Evolutionary conservation across 768 basidiomycete genomes (phyloP), one percentile per base, ranked within the genome.

Genomic region (Suillus brevipes): DNA sequence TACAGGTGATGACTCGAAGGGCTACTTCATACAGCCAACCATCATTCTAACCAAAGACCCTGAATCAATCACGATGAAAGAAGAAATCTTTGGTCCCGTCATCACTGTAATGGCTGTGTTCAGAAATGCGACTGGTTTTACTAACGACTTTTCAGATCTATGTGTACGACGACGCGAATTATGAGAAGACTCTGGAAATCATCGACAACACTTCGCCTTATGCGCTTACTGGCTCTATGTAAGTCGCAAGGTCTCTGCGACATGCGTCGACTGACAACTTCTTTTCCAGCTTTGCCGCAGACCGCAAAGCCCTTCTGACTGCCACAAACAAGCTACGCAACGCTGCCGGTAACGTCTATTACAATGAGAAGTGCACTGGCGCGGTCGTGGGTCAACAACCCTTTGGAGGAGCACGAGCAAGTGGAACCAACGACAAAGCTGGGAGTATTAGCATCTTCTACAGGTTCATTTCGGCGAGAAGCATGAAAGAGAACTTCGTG

Each of bases 331-430:
- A 84, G 62, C 85, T 99, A 52, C 90, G 95, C 63, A 91, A 97
- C 79, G 84, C 95, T 1, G 94, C 97, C 4, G 97, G 97, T 3
- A 99, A 98, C 77, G 88, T 97, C 63, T 99, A 99, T 82, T 94
- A 95, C 80, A 98, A 98, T 77, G 96, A 98, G 71, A 96, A 97
- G 78, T 99, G 95, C 78, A 99, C 97, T 2, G 95, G 95, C 38
- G 95, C 95, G n/a, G 92, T 94, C 58, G 95, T 99, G 42, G 97
- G 95, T 10, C 96, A 98, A 76, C 96, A 99, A 78, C 97, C 97
- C 13, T 99, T 99, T 74, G 97, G 97, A 57, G 97, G 97, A 37
- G 93, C 88, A 2, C 87, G 96, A 43, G 92, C 85, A 38, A 94
- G 91, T 73, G 97, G 97, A 36, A 99, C 97, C 67, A 99, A 99